Percentiles rank a stretch among this genome's conserved stretches.
These are phyloP conservation scores for Metarhizium rileyi DNA, from an alignment of 2,329 filamentous ascomycete genomes.

Conservation along the genomic window DNA sequence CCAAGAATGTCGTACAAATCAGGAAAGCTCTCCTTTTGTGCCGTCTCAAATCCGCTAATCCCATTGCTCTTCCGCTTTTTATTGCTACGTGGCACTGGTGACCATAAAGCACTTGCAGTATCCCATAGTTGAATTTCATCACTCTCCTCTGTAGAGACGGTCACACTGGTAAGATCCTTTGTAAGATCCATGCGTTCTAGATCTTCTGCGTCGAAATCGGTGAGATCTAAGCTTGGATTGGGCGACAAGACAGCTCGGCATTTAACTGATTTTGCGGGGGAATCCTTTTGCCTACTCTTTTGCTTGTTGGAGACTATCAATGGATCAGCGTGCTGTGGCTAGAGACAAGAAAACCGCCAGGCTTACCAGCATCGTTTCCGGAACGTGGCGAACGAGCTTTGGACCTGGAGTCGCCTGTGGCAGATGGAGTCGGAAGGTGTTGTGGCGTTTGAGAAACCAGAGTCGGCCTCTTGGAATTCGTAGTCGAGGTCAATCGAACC, in stretches of 20 bases:
- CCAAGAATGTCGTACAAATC: constrained; percentile 42
- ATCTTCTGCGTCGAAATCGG: constrained; percentile 25
- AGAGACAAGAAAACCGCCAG: neutral
- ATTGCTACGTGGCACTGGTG: constrained; percentile 27
- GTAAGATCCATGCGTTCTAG: constrained; percentile 32
- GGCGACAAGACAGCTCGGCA: constrained; percentile 9
- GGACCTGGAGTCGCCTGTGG: constrained; percentile 11
- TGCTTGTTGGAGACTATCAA: constrained; percentile 1
- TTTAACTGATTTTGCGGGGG: constrained; percentile 17
- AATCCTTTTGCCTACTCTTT: constrained; percentile 15
- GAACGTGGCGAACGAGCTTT: constrained; percentile 11
- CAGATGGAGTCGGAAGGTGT: constrained; percentile 31
- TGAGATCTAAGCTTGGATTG: constrained; percentile 21
- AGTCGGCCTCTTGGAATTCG: constrained; percentile 34
- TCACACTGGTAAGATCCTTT: constrained; percentile 23
- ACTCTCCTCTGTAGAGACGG: constrained; percentile 25
- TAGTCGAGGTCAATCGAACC: constrained; percentile 33
- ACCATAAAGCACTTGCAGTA: constrained; percentile 29
- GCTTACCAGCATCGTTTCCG: constrained; percentile 6
- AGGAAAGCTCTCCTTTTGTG: constrained; percentile 38
- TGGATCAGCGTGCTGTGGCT: neutral
- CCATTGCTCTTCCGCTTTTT: constrained; percentile 46
- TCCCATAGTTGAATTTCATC: constrained; percentile 33
- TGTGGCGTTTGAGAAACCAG: constrained; percentile 32
- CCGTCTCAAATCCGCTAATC: constrained; percentile 27